Conservation (phyloP, 495 filamentous ascomycete species). For the Xylaria scruposa region DNA sequence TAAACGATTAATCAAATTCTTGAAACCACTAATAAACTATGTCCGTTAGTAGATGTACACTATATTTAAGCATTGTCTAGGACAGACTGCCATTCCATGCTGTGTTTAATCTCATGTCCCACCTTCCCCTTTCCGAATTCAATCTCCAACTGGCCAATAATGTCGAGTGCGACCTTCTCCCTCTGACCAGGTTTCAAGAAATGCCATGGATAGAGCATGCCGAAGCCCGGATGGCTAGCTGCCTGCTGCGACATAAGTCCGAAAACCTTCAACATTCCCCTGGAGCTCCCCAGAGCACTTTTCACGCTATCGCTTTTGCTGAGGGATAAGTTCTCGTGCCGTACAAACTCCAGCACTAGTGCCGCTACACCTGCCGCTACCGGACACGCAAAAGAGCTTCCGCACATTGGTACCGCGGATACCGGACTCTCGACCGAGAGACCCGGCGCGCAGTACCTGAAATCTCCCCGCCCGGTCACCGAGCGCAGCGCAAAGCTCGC, state of each 20-base stretch:
- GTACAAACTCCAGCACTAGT: not conserved
- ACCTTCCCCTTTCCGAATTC: not conserved
- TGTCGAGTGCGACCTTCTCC: not conserved
- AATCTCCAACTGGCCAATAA: not conserved
- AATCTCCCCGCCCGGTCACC: not conserved
- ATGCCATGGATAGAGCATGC: not conserved
- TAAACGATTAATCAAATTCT: no score
- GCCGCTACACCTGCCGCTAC: not conserved
- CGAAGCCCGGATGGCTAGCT: not conserved
- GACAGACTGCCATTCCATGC: not conserved
- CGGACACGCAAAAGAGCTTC: not conserved
- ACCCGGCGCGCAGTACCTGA: slow-evolving; percentile 2
- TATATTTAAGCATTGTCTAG: no score
- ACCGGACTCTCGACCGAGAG: not conserved
- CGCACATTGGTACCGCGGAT: not conserved
- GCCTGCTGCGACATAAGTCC: slow-evolving; percentile 1
- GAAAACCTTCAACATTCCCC: not conserved
- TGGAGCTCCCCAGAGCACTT: not conserved
- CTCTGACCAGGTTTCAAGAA: not conserved
- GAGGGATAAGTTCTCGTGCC: not conserved
- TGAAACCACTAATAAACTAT: no score
- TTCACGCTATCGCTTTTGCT: not conserved
- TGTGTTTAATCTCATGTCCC: not conserved
- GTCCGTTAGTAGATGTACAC: no score
- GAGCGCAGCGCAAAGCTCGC: not conserved